A percentile compares a stretch with the other conserved stretches of the same genome.
Evolutionary conservation across 2,329 filamentous ascomycete genomes (phyloP).

Genomic region (Scedosporium minutisporum): DNA sequence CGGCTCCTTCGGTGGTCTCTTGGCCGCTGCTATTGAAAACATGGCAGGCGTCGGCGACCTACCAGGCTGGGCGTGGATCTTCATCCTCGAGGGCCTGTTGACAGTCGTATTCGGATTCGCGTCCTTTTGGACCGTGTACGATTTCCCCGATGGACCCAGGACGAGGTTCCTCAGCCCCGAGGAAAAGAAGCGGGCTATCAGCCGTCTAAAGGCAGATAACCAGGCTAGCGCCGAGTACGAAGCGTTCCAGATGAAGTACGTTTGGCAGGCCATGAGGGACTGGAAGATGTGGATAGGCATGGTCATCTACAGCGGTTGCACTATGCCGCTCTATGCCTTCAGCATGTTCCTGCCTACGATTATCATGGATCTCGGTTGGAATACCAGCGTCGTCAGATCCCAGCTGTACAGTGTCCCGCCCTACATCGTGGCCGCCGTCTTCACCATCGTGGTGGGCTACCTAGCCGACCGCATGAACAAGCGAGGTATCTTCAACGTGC

Average conservation of each 20-base stretch:
- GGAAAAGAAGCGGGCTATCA: constrained; percentile 59
- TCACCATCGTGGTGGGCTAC: constrained; percentile 55
- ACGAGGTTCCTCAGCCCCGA: constrained; percentile 49
- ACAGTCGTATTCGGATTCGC: constrained; percentile 56
- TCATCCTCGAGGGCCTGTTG: constrained; percentile 56
- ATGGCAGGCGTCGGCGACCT: constrained; percentile 51
- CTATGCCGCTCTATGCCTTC: constrained; percentile 42
- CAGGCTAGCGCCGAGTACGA: constrained; percentile 59
- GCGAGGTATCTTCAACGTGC: constrained; percentile 59
- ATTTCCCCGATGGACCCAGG: constrained; percentile 64
- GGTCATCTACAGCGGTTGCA: constrained; percentile 38
- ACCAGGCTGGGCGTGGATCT: constrained; percentile 52
- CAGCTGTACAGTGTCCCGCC: constrained; percentile 51
- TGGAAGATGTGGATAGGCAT: constrained; percentile 60
- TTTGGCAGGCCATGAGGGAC: constrained; percentile 59
- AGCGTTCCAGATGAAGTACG: constrained; percentile 59
- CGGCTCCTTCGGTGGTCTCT: constrained; percentile 62
- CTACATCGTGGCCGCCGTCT: constrained; percentile 49
- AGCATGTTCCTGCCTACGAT: constrained; percentile 50
- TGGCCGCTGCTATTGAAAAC: constrained; percentile 57
- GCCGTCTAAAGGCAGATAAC: constrained; percentile 56
- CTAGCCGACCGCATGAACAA: constrained; percentile 54
- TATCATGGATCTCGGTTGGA: constrained; percentile 25
- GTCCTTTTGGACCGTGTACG: constrained; percentile 65
- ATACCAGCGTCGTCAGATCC: constrained; percentile 27